phyloP scores from a whole-genome alignment of 306 rosid genomes.

The Cucurbita argyrosperma region DNA sequence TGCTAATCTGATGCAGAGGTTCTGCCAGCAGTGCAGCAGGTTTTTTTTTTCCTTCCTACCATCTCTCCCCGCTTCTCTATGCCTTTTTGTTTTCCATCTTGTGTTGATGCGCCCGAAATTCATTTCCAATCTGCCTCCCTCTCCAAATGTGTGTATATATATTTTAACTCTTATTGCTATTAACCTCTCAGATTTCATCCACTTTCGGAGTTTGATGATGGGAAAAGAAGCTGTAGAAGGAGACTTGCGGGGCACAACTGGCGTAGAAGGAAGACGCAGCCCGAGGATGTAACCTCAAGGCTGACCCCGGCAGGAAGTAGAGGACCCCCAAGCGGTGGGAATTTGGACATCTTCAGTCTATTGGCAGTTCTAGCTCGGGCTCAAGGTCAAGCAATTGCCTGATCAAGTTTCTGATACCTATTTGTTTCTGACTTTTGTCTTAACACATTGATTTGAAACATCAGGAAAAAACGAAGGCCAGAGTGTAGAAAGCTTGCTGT shows the following conservation, averaged over 20 bases:
- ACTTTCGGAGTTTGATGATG: constrained; percentile 71
- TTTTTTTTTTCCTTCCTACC: background rate
- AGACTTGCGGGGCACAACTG: constrained; percentile 92
- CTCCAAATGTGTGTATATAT: background rate
- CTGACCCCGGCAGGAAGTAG: constrained; percentile 21
- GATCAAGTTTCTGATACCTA: background rate
- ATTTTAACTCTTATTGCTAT: background rate
- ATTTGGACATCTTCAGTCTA: constrained; percentile 50
- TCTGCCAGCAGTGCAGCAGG: constrained; percentile 99
- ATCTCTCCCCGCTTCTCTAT: background rate
- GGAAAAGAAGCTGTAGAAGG: constrained; percentile 78
- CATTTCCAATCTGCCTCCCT: background rate
- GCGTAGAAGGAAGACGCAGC: constrained; percentile 64
- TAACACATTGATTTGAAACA: constrained; percentile 1
- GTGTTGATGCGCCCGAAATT: background rate
- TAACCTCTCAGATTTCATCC: constrained; percentile 49
- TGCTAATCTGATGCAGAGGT: constrained; percentile 60
- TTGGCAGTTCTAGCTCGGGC: constrained; percentile 54
- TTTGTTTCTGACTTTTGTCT: background rate
- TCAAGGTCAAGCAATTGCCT: constrained; percentile 31
- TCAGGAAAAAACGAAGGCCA: constrained; percentile 62
- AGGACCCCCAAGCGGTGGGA: constrained; percentile 21
- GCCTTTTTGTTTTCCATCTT: background rate
- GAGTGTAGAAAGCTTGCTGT: constrained; percentile 24
- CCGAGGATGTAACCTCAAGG: constrained; percentile 55